Evolutionary conservation across 2,329 filamentous ascomycete genomes (phyloP), one percentile per base, ranked within the genome.

Genomic region (Beauveria scarabaeidicola): DNA sequence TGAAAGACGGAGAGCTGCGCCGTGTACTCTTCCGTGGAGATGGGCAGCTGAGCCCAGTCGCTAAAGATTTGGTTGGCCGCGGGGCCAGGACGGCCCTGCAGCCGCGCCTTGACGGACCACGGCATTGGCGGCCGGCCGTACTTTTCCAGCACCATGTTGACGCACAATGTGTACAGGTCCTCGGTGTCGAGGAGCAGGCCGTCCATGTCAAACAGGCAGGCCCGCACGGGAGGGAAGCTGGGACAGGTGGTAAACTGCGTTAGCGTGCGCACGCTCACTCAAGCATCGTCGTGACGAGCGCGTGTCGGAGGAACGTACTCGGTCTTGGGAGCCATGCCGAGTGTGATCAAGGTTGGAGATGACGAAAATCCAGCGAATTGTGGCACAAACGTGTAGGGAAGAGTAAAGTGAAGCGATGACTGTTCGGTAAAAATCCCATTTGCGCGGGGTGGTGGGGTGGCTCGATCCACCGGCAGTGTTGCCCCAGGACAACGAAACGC

Each of bases 171-270:
- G 78, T 97, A 97, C 59, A 85, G 74, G 68, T 97, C 94, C 78
- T 97, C 94, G 38, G 90, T 91, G 74, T 97, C 87, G 70, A 99
- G 89, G 21, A 99, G 84, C 40, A 99, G 87, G 62, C 94, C 94
- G 74, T 99, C 94, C 92, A 97, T 97, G 78, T 99, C 94, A 73
- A 99, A 97, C 64, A 99, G 86, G 74, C 92, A 97, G 66, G 93
- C 94, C 66, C 91, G 84, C 61, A 97, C 81, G 51, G 88, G 85
- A 21, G 90, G 88, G 73, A 91, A 86, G 70, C 88, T 90, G 68
- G 17, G 41, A 29, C 13, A 13, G 27, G 17, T 17, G 27, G n/a
- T 10, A 21, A 23, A 40, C 13, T 27, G 3, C 29, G 38, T 57
- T 54, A 63, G 50, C 29, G 32, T 25, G 40, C 43, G 6, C 43